Evolutionary conservation across 352 stramenopile genomes (phyloP).

Genomic region (Sclerospora graminicola): DNA sequence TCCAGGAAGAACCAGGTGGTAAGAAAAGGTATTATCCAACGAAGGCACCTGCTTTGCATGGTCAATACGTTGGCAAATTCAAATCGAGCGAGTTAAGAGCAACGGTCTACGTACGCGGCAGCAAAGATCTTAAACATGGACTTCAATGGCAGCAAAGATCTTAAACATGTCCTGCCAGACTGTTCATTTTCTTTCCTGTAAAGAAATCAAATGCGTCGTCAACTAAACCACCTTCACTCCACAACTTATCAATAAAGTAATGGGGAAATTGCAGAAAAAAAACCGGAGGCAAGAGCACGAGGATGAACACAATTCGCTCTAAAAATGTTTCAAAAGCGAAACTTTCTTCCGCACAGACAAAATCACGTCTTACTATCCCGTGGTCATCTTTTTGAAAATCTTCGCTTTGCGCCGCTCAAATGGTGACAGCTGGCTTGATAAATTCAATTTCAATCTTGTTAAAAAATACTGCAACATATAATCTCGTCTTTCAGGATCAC

Average conservation of each 20-base stretch:
- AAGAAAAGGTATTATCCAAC: conserved; percentile 58
- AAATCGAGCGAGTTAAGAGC: not conserved
- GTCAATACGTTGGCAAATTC: conserved; percentile 6
- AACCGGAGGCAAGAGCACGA: conserved; percentile 54
- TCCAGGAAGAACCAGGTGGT: conserved; percentile 43
- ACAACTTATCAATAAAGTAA: conserved; percentile 61
- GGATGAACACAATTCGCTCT: conserved; percentile 50
- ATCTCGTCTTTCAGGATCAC: too few species aligned
- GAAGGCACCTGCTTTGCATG: conserved; percentile 27
- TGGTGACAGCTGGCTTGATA: too few species aligned
- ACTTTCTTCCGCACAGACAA: conserved; percentile 33
- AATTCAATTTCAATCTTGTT: too few species aligned
- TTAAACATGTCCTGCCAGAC: conserved; percentile 50
- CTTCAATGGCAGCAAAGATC: conserved; percentile 61
- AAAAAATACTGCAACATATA: too few species aligned
- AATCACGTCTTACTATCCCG: conserved; percentile 45
- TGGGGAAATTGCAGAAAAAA: conserved; percentile 68
- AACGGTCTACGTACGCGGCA: conserved; percentile 26
- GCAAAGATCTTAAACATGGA: conserved; percentile 80
- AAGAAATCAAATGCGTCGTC: not conserved
- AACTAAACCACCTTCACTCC: not conserved
- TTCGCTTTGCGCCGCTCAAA: conserved; percentile 35
- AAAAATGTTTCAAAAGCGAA: conserved; percentile 55
- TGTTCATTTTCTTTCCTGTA: conserved; percentile 60
- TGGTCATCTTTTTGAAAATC: conserved; percentile 27